phyloP scores from a whole-genome alignment of 2,329 filamentous ascomycete genomes.

The Diplodia intermedia region DNA sequence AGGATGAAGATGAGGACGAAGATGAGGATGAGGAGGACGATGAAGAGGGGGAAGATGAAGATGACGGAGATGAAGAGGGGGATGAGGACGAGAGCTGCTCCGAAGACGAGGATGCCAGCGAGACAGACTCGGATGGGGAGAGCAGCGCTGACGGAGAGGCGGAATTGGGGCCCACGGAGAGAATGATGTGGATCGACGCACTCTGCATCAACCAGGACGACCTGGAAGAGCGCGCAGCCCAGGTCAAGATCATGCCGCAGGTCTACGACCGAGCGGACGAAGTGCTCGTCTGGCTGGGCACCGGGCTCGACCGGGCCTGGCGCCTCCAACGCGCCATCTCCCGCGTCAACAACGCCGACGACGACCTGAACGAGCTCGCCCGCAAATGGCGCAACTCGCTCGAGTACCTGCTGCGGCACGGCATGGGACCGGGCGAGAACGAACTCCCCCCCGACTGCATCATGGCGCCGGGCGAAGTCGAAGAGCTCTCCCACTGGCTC shows the following conservation, averaged over 20 bases:
- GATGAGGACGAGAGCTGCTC: not conserved
- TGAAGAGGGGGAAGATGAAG: not conserved
- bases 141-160: not conserved
- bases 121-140: not conserved
- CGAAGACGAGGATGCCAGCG: not conserved
- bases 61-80: not conserved
- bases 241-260: conserved; percentile 34
- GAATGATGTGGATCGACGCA: conserved; percentile 34
- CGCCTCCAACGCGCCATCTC: conserved; percentile 6
- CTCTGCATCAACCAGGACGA: conserved; percentile 36
- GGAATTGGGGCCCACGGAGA: not conserved
- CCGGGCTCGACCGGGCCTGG: conserved; percentile 3
- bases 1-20: not conserved
- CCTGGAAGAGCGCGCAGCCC: conserved; percentile 26
- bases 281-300: conserved; percentile 35
- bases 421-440: not conserved
- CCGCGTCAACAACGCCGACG: conserved; percentile 11
- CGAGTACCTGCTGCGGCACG: not conserved
- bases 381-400: conserved; percentile 18
- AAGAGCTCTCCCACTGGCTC: conserved; percentile 8
- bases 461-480: not conserved
- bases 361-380: not conserved
- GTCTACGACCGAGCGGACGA: conserved; percentile 33
- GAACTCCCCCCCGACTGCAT: conserved; percentile 11
- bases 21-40: not conserved